These are phyloP conservation scores for Hortaea werneckii DNA, from an alignment of 2,329 filamentous ascomycete species.

Conservation along the genomic window DNA sequence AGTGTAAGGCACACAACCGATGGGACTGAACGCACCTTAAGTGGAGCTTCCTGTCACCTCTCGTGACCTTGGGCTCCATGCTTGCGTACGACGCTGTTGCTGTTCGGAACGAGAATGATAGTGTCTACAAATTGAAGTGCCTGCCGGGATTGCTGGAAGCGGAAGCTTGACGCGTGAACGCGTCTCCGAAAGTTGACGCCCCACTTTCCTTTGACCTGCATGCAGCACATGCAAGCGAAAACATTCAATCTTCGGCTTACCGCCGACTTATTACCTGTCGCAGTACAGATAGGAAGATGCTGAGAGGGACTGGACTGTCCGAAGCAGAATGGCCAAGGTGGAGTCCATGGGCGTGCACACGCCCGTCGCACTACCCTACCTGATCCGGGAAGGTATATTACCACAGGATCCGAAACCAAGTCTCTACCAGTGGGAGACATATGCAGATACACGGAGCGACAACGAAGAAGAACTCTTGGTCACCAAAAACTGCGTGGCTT, in stretches of 20 bases:
- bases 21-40: slow-evolving; percentile 17
- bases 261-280: no score
- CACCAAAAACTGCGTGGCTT: slow-evolving; percentile 68
- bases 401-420: slow-evolving; percentile 54
- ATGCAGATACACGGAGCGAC: slow-evolving; percentile 29
- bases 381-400: slow-evolving; percentile 70
- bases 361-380: slow-evolving; percentile 72
- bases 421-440: slow-evolving; percentile 68
- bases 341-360: slow-evolving; percentile 85
- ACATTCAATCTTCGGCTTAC: no score
- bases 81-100: slow-evolving; percentile 1
- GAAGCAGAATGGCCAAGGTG: slow-evolving; percentile 66
- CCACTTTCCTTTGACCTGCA: background rate
- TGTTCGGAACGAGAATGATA: background rate
- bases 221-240: no score
- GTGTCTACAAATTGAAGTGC: background rate
- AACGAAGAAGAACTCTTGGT: slow-evolving; percentile 70
- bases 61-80: slow-evolving; percentile 20
- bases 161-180: background rate
- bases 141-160: background rate
- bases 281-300: background rate
- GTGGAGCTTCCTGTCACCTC: slow-evolving; percentile 23
- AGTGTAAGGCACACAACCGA: no score
- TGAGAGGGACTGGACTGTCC: background rate
- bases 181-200: background rate